Evolutionary conservation across 2,329 filamentous ascomycete species (phyloP), one percentile per base, ranked within the genome.

Genomic region (Colletotrichum tropicicola): DNA sequence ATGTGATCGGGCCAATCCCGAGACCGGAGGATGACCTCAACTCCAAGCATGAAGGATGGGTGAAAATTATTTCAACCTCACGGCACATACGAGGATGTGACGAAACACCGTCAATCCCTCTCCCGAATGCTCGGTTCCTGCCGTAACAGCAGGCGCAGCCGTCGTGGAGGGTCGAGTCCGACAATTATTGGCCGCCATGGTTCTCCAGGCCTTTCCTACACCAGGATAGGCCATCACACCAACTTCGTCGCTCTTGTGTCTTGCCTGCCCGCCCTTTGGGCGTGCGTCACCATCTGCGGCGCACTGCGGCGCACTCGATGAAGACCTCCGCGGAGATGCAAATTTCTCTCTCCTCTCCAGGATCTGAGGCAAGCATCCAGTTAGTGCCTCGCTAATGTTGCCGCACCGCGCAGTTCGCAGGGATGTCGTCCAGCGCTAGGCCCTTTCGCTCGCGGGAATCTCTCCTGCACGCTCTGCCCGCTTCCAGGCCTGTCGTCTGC

Each of bases 341-440:
- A 65, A 32, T 51, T 61, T 37, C 56, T 25, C 13, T 49, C 43
- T 62, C 57, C 19, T 56, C 41, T 60, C 62, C 17, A 65, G 62
- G 57, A 65, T 65, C 62, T 51, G 49, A 61, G 44, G 62, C 57
- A 62, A 44, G 57, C 57, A 65, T 65, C 32, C 44, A 48, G 19
- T 61, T 62, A 65, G 57, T 55, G 57, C 27, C n/a, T 61, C 62
- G 62, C 57, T 56, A 65, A 55, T 13, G 49, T 62, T 55, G 37
- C 62, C 37, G 25, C 56, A 56, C 57, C 61, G 57, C 25, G 49
- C 57, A 65, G 10, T 37, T 51, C 49, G 57, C 61, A 65, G 61
- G 61, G 62, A 41, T 65, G 37, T 27, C n/a, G 21, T 30, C 41
- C 17, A 60, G 30, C 49, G 57, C 61, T 65, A 61, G 21, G 57